A percentile compares a stretch with the other conserved stretches of the same genome.
Conservation (phyloP, 176 grass and related monocot genomes). For the Melocanna baccifera region DNA sequence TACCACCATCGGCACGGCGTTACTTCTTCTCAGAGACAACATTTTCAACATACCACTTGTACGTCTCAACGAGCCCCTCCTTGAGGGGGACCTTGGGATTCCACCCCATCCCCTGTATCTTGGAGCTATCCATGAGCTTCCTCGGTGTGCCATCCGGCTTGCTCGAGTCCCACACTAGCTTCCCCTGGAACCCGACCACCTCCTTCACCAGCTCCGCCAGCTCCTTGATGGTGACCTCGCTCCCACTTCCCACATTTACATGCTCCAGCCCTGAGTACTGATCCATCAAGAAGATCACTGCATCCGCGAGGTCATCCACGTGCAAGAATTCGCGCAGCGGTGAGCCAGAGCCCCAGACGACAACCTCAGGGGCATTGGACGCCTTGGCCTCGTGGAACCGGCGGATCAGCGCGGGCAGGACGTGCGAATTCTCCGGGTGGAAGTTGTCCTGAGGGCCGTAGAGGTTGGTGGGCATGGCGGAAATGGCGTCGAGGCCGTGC, state of each 20-base stretch:
- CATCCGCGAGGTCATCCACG: conserved; percentile 68
- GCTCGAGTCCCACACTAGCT: conserved; percentile 62
- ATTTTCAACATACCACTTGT: conserved; percentile 83
- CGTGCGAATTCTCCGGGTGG: conserved; percentile 63
- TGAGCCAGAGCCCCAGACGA: conserved; percentile 71
- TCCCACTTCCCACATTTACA: conserved; percentile 69
- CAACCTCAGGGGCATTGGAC: conserved; percentile 42
- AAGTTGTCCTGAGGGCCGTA: conserved; percentile 81
- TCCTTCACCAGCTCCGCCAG: conserved; percentile 66
- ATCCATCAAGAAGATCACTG: conserved; percentile 65
- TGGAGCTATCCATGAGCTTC: conserved; percentile 90
- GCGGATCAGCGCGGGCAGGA: conserved; percentile 62
- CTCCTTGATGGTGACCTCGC: conserved; percentile 75
- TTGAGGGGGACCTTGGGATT: conserved; percentile 56
- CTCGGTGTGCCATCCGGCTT: conserved; percentile 72
- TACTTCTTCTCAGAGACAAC: conserved; percentile 35
- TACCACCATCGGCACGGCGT: background rate
- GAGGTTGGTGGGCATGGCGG: conserved; percentile 84
- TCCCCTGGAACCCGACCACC: conserved; percentile 61
- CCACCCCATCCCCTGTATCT: conserved; percentile 69
- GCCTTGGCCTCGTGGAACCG: conserved; percentile 69
- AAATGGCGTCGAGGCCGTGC: conserved; percentile 70
- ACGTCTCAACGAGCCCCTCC: conserved; percentile 59
- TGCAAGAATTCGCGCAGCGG: conserved; percentile 73
- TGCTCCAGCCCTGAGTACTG: conserved; percentile 63